Evolutionary conservation across 2,329 filamentous ascomycete species (phyloP).

Genomic region (Botrytis medusae): DNA sequence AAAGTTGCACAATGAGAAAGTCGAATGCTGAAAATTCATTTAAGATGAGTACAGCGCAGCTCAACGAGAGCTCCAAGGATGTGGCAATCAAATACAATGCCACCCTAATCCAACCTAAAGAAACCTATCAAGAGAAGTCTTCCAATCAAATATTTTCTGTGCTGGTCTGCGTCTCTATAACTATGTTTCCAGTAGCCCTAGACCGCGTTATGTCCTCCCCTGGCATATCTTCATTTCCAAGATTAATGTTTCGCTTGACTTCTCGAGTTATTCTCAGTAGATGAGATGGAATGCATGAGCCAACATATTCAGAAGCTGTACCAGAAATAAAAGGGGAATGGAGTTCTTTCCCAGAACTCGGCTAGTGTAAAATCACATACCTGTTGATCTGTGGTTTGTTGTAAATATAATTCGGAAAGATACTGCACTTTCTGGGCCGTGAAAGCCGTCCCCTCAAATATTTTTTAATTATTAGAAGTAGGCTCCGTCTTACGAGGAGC

Average conservation of each 20-base stretch:
- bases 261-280: constrained; percentile 36
- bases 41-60: not conserved
- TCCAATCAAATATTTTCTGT: not conserved
- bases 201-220: constrained; percentile 13
- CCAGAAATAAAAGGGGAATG: constrained; percentile 19
- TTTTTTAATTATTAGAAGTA: not conserved
- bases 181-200: constrained; percentile 24
- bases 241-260: constrained; percentile 30
- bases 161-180: constrained; percentile 23
- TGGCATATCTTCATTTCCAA: not conserved
- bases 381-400: not conserved
- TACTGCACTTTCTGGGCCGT: constrained; percentile 26
- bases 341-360: not conserved
- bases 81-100: not conserved
- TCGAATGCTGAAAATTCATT: not conserved
- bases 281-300: constrained; percentile 37
- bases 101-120: not conserved
- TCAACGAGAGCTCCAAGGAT: not conserved
- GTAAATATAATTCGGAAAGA: not conserved
- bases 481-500: not conserved
- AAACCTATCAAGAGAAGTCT: not conserved
- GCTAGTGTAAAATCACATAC: constrained; percentile 44
- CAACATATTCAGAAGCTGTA: constrained; percentile 37
- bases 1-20: not conserved
- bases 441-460: not conserved